These are phyloP conservation scores for Botrytis byssoidea DNA, from an alignment of 2,329 filamentous ascomycete genomes.

Conservation along the genomic window DNA sequence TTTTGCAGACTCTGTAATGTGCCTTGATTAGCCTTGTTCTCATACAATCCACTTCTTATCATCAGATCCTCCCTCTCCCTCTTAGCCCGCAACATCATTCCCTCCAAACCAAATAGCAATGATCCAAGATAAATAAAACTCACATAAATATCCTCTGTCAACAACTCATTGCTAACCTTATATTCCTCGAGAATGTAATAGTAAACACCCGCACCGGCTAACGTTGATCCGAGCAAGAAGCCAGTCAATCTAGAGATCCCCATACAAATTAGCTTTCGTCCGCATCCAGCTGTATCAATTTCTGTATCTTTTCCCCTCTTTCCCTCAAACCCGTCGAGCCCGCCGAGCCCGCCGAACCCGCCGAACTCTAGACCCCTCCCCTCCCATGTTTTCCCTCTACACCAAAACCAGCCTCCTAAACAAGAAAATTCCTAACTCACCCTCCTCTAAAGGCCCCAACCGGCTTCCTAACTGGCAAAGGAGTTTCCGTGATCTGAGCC, in stretches of 20 bases:
- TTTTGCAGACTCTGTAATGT: slow-evolving; percentile 72
- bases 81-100: not conserved
- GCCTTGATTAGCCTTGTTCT: not conserved
- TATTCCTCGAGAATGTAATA: slow-evolving; percentile 94
- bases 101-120: not conserved
- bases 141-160: slow-evolving; percentile 96
- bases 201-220: slow-evolving; percentile 80
- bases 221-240: slow-evolving; percentile 80
- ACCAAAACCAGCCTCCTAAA: not conserved
- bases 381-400: not conserved
- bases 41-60: not conserved
- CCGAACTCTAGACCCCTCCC: not conserved
- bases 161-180: slow-evolving; percentile 85
- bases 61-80: not conserved
- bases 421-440: slow-evolving; percentile 47
- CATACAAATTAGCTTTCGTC: not conserved
- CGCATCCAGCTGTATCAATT: not conserved
- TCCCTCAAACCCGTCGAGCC: not conserved
- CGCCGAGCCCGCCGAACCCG: not conserved
- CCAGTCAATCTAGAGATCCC: slow-evolving; percentile 68
- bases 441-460: slow-evolving; percentile 71
- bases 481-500: slow-evolving; percentile 20
- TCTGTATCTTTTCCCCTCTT: not conserved
- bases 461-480: slow-evolving; percentile 59
- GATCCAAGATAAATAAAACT: slow-evolving; percentile 45